A percentile compares a stretch with the other conserved stretches of the same genome.
phyloP scores from a whole-genome alignment of 2,329 filamentous ascomycete species.

The Aspergillus oerlinghausenensis region DNA sequence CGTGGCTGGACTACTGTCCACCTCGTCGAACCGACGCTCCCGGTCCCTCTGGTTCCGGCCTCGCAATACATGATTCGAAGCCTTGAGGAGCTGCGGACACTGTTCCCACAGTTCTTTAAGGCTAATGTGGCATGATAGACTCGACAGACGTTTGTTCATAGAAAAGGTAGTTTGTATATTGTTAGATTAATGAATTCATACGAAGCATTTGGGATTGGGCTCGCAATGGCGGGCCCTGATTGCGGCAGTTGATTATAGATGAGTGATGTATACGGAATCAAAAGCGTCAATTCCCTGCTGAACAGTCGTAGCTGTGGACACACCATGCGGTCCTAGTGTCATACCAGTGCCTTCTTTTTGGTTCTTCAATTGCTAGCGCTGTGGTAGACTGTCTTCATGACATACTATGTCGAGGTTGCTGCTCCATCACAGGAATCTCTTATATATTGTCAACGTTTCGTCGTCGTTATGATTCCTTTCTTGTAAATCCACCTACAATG shows the following conservation, averaged over 20 bases:
- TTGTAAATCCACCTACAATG: too few species aligned
- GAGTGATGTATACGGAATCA: neutral
- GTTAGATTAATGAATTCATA: slow-evolving; percentile 3
- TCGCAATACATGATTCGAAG: slow-evolving; percentile 71
- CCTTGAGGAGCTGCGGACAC: slow-evolving; percentile 67
- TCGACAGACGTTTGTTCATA: slow-evolving; percentile 5
- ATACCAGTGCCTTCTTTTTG: too few species aligned
- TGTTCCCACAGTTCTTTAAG: slow-evolving; percentile 87
- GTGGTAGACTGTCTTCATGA: too few species aligned
- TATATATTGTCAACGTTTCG: too few species aligned
- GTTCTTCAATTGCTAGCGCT: too few species aligned
- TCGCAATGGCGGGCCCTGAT: neutral
- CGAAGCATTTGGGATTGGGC: slow-evolving; percentile 3
- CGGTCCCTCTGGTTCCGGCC: slow-evolving; percentile 59
- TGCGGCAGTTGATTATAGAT: neutral
- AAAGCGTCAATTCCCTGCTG: neutral
- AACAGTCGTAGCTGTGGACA: too few species aligned
- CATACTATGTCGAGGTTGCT: too few species aligned
- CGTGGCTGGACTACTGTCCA: slow-evolving; percentile 86
- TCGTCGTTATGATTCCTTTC: too few species aligned
- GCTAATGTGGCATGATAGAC: slow-evolving; percentile 4
- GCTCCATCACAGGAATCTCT: too few species aligned
- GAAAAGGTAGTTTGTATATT: slow-evolving; percentile 1
- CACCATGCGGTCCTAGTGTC: too few species aligned
- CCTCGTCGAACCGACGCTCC: slow-evolving; percentile 71